Evolutionary conservation across 2,329 filamentous ascomycete species (phyloP).

Genomic region (Leptographium galeiforme): DNA sequence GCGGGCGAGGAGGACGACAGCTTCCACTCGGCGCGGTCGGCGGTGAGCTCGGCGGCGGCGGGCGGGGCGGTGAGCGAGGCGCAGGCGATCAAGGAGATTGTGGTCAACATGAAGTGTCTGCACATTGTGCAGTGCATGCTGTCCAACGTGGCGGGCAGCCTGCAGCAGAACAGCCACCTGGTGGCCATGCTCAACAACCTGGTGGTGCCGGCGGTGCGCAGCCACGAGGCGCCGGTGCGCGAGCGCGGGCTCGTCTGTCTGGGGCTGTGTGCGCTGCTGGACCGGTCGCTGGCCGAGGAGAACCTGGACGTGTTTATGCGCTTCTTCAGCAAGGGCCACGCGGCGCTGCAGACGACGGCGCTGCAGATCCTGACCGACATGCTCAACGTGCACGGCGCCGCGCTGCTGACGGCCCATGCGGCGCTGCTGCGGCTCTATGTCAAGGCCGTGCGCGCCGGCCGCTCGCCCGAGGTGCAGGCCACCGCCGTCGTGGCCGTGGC

Average conservation of each 20-base stretch:
- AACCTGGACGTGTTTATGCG: slow-evolving; percentile 90
- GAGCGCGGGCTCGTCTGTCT: slow-evolving; percentile 83
- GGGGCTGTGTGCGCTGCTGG: slow-evolving; percentile 80
- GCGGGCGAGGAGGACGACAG: slow-evolving; percentile 55
- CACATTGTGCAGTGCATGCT: slow-evolving; percentile 97
- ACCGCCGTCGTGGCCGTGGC: slow-evolving; percentile 70
- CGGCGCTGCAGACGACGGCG: slow-evolving; percentile 76
- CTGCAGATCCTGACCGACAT: slow-evolving; percentile 90
- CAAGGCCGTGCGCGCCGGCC: slow-evolving; percentile 60
- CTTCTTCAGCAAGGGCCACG: slow-evolving; percentile 87
- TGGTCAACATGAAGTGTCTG: slow-evolving; percentile 96
- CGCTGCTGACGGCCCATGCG: slow-evolving; percentile 55
- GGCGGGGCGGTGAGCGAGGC: slow-evolving; percentile 25
- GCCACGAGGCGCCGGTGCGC: slow-evolving; percentile 81
- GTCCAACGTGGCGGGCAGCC: slow-evolving; percentile 74
- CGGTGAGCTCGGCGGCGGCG: slow-evolving; percentile 44
- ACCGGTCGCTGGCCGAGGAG: slow-evolving; percentile 81
- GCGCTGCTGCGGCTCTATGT: slow-evolving; percentile 75
- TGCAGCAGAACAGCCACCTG: slow-evolving; percentile 83
- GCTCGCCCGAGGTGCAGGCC: slow-evolving; percentile 59
- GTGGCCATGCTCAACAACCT: slow-evolving; percentile 97
- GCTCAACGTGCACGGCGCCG: slow-evolving; percentile 71
- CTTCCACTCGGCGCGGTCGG: slow-evolving; percentile 86
- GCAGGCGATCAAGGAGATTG: slow-evolving; percentile 78
- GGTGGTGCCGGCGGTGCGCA: slow-evolving; percentile 86